These are phyloP conservation scores for Penicillium brasilianum DNA, from an alignment of 2,329 filamentous ascomycete genomes.

Conservation along the genomic window DNA sequence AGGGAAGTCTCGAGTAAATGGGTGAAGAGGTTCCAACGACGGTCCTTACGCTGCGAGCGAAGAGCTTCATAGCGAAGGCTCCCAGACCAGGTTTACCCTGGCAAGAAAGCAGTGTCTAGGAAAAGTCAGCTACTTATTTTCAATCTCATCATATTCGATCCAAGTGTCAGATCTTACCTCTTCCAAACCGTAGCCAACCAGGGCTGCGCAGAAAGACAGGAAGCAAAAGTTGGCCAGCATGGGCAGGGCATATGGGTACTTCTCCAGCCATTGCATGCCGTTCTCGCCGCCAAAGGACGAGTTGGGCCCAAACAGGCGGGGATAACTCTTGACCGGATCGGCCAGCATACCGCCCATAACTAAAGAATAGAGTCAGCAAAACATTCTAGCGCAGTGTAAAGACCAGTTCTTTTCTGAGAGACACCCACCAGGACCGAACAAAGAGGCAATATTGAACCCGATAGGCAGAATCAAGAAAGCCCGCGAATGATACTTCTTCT, in stretches of 20 bases:
- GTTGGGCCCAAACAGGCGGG: conserved; percentile 64
- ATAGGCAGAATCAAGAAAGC: conserved; percentile 67
- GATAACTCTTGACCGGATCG: conserved; percentile 68
- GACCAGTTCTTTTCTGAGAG: conserved; percentile 27
- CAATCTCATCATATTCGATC: background rate
- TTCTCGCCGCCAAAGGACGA: conserved; percentile 60
- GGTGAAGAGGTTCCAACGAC: conserved; percentile 39
- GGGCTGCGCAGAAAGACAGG: conserved; percentile 58
- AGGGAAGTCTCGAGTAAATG: conserved; percentile 41
- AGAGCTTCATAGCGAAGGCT: conserved; percentile 35
- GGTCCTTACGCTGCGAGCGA: conserved; percentile 33
- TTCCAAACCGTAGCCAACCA: conserved; percentile 68
- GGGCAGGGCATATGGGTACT: conserved; percentile 71
- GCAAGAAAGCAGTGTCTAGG: conserved; percentile 55
- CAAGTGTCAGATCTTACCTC: conserved; percentile 48
- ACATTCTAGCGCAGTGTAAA: background rate
- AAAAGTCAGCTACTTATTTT: background rate
- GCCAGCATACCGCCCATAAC: conserved; percentile 70
- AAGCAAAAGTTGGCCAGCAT: conserved; percentile 69
- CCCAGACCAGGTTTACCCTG: conserved; percentile 55
- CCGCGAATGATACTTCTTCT: conserved; percentile 65
- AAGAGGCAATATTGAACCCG: conserved; percentile 69
- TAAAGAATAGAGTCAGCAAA: conserved; percentile 28
- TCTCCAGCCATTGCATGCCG: conserved; percentile 65
- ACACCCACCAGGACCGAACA: conserved; percentile 53